These are phyloP conservation scores for Eutrema japonicum DNA, from an alignment of 345 rosid species.

Conservation along the genomic window DNA sequence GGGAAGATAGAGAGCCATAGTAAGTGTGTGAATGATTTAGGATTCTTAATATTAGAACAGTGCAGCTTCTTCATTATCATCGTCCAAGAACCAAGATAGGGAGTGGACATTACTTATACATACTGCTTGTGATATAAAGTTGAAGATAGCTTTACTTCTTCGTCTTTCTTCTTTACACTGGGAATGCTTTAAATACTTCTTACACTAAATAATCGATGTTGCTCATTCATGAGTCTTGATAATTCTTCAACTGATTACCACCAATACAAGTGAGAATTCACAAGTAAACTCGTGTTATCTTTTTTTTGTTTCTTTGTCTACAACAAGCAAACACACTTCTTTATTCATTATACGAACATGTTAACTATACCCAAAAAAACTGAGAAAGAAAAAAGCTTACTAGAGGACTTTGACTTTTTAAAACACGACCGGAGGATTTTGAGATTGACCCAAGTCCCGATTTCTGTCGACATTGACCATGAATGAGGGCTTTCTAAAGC, in stretches of 20 bases:
- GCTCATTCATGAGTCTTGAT: background rate
- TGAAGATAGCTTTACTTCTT: slow-evolving; percentile 30
- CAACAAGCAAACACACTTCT: background rate
- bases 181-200: background rate
- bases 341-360: background rate
- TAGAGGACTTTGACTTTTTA: slow-evolving; percentile 11
- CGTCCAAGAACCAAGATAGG: slow-evolving; percentile 26
- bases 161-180: background rate
- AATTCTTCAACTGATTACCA: background rate
- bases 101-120: slow-evolving; percentile 34
- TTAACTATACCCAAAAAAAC: too few species aligned
- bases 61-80: slow-evolving; percentile 15
- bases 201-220: background rate
- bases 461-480: background rate
- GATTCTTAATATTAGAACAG: slow-evolving; percentile 31
- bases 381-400: too few species aligned
- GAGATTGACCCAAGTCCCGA: background rate
- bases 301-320: too few species aligned
- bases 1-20: slow-evolving; percentile 18
- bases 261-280: background rate
- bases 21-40: slow-evolving; percentile 29
- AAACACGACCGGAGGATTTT: slow-evolving; percentile 4
- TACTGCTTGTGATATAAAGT: slow-evolving; percentile 36
- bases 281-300: background rate
- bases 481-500: slow-evolving; percentile 7